Evolutionary conservation across 2,329 filamentous ascomycete species (phyloP).

Genomic region (Alternaria rosae): DNA sequence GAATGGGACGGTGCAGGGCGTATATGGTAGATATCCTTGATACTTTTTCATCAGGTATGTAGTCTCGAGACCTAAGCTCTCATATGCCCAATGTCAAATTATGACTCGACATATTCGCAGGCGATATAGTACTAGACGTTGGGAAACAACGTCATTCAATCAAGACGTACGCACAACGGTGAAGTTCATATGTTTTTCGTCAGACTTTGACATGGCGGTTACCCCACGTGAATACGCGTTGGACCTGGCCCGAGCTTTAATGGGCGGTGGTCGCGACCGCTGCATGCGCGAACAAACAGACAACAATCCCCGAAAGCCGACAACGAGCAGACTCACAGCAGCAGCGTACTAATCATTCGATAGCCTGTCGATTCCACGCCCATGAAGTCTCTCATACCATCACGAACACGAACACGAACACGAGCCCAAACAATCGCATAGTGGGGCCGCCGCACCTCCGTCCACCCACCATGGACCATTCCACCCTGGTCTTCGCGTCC

Average conservation of each 20-base stretch:
- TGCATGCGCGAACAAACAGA: constrained; percentile 3
- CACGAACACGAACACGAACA: not conserved
- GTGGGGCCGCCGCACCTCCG: constrained; percentile 30
- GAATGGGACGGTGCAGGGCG: constrained; percentile 15
- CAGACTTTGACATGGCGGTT: not conserved
- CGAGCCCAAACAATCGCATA: constrained; percentile 16
- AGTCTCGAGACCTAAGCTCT: constrained; percentile 1
- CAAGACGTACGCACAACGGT: not conserved
- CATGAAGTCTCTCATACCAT: constrained; percentile 2
- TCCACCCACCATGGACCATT: constrained; percentile 44
- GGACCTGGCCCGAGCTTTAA: constrained; percentile 16
- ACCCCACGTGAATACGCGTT: constrained; percentile 27
- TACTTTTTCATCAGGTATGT: constrained; percentile 12
- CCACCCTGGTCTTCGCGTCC: constrained; percentile 51
- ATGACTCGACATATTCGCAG: constrained; percentile 3
- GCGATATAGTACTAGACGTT: constrained; percentile 12
- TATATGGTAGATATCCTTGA: constrained; percentile 24
- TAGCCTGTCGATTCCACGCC: not conserved
- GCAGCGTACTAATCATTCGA: not conserved
- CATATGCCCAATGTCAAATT: not conserved
- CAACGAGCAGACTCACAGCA: not conserved
- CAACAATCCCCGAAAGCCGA: not conserved
- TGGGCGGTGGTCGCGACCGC: constrained; percentile 13
- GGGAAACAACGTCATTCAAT: not conserved
- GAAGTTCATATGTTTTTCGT: not conserved